Base-by-base conservation (phyloP, 352 stramenopile genomes). In the Globisporangium nodosum region DNA sequence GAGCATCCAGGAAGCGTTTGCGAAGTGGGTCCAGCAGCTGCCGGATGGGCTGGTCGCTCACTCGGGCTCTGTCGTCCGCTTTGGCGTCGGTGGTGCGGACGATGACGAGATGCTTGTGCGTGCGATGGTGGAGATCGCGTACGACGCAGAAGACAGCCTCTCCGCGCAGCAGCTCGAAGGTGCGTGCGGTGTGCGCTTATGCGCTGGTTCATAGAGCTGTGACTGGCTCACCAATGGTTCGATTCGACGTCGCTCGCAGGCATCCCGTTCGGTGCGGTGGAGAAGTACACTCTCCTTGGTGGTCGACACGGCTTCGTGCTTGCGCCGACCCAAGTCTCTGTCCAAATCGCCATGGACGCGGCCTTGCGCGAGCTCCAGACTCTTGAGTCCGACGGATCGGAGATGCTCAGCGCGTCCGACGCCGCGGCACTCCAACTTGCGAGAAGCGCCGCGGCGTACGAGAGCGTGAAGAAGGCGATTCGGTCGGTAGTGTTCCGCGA, bases 231-330 rank as follows among this genome's bases (percentile, higher is more conserved):
- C 21, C 7, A 12, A 43, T 53, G 18, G 6, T 54, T 54, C 39
- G 1, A 12, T 56, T 47, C n/a, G 5, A 3, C 3, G 20, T 35
- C 21, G 18, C 45, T 15, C 24, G 6, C 48, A 90, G 80, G 68
- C 46, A 54, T 85, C 51, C 81, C 81, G 5, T 61, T 69, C 40
- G 78, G 81, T 5, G 78, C 76, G 8, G 40, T 87, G 18, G 61
- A 84, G 43, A 85, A 87, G 37, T 90, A 84, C 49, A 67, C 78
- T 11, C 35, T 87, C 7, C 46, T 88, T 7, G 78, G 76, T n/a
- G 65, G 69, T 11, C 65, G 37, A 1, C 72, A 70, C 43, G 63
- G 58, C 24, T 56, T 66, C 30, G 33, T 66, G 42, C 27, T 88
- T n/a, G 68, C 66, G 9, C 27, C 61, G 11, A 53, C 64, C 3